Evolutionary conservation across 192 early-diverging fungal species (phyloP).

Genomic region (Coemansia sp.): DNA sequence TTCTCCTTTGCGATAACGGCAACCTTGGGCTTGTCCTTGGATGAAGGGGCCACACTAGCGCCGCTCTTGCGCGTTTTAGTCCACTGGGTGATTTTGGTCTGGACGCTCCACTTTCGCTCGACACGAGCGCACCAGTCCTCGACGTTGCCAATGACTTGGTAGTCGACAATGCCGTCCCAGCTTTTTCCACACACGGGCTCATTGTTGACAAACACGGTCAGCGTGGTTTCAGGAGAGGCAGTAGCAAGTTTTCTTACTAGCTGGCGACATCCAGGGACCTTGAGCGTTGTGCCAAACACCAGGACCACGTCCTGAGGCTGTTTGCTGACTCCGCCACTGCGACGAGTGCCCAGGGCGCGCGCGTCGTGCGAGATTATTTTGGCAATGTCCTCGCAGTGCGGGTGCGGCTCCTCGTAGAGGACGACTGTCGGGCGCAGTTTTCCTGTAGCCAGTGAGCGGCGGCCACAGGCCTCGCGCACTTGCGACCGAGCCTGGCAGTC

Average conservation of each 20-base stretch:
- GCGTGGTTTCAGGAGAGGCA: slow-evolving; percentile 23
- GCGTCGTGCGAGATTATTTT: slow-evolving; percentile 48
- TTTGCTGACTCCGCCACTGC: background rate
- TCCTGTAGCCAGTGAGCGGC: slow-evolving; percentile 74
- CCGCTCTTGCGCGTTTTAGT: slow-evolving; percentile 27
- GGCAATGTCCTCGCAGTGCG: slow-evolving; percentile 54
- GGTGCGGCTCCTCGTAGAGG: slow-evolving; percentile 85
- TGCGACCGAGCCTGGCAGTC: slow-evolving; percentile 48
- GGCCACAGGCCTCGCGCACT: slow-evolving; percentile 59
- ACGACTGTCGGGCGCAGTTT: slow-evolving; percentile 90
- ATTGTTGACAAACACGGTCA: slow-evolving; percentile 50
- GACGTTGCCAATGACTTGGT: slow-evolving; percentile 51
- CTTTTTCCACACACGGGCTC: slow-evolving; percentile 52
- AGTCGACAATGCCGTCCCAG: slow-evolving; percentile 54
- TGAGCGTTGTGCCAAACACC: slow-evolving; percentile 60
- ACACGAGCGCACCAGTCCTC: slow-evolving; percentile 52
- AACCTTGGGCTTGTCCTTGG: slow-evolving; percentile 10
- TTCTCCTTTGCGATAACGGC: background rate
- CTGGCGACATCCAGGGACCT: slow-evolving; percentile 57
- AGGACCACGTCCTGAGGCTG: slow-evolving; percentile 43
- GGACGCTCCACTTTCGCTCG: slow-evolving; percentile 39
- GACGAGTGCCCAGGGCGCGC: slow-evolving; percentile 38
- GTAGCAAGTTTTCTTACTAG: slow-evolving; percentile 44
- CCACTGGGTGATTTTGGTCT: slow-evolving; percentile 54
- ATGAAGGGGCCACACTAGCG: background rate